phyloP scores from a whole-genome alignment of 345 rosid genomes.

The Physaria fendleri region DNA sequence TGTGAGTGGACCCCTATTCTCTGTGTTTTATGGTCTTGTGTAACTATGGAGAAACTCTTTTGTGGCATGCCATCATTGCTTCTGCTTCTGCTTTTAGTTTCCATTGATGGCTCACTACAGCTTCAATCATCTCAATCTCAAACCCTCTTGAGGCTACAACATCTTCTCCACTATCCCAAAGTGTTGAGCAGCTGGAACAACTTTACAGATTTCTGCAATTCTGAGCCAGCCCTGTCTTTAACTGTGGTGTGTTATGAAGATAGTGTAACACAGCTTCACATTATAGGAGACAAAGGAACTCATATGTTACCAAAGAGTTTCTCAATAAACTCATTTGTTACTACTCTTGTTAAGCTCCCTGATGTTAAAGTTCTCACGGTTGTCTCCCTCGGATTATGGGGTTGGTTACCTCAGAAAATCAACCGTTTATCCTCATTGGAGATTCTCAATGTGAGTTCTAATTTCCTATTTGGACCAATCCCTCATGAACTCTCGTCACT shows the following conservation, averaged over 20 bases:
- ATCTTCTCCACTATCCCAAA: constrained; percentile 56
- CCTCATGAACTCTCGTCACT: constrained; percentile 61
- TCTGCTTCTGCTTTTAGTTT: constrained; percentile 34
- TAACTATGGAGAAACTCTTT: constrained; percentile 40
- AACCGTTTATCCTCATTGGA: constrained; percentile 60
- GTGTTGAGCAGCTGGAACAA: constrained; percentile 66
- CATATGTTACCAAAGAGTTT: constrained; percentile 55
- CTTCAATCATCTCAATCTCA: constrained; percentile 67
- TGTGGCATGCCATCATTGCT: constrained; percentile 28
- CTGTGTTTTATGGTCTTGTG: not conserved
- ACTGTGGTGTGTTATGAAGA: constrained; percentile 81
- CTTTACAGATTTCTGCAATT: constrained; percentile 72
- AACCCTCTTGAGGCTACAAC: constrained; percentile 60
- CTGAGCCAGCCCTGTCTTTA: constrained; percentile 50
- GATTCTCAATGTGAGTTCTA: constrained; percentile 81
- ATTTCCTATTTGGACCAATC: constrained; percentile 54
- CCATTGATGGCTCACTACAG: constrained; percentile 45
- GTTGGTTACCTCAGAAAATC: constrained; percentile 67
- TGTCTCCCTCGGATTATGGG: constrained; percentile 90
- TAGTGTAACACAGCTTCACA: constrained; percentile 73
- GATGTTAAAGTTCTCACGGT: constrained; percentile 76
- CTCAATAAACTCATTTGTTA: constrained; percentile 70
- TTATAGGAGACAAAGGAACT: constrained; percentile 49
- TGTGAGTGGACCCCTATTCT: constrained; percentile 13
- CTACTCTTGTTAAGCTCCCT: constrained; percentile 66